These are phyloP conservation scores for Xerocomellus amylosporus DNA, from an alignment of 768 basidiomycete genomes.

Conservation along the genomic window DNA sequence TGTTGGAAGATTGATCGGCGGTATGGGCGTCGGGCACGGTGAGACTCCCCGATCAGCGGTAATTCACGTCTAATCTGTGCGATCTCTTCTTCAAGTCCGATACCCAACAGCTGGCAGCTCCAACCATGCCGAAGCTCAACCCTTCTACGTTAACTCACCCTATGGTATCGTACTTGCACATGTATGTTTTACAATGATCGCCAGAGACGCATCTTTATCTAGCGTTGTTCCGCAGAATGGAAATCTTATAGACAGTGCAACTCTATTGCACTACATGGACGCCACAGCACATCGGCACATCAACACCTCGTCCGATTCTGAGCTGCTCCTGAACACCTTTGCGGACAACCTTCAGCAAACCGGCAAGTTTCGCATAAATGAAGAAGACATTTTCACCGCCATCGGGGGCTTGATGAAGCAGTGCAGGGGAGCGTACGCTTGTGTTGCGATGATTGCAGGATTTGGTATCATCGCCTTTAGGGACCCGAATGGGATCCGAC, in stretches of 20 bases:
- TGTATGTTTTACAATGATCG: slow-evolving; percentile 46
- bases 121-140: slow-evolving; percentile 95
- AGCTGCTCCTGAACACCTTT: slow-evolving; percentile 94
- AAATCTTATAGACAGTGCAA: slow-evolving; percentile 90
- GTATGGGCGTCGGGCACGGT: slow-evolving; percentile 99
- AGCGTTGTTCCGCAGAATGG: slow-evolving; percentile 69
- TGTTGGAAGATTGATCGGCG: slow-evolving; percentile 75
- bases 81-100: slow-evolving; percentile 56
- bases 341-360: slow-evolving; percentile 97
- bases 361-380: slow-evolving; percentile 98
- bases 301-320: slow-evolving; percentile 98
- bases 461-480: slow-evolving; percentile 98
- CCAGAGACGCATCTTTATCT: slow-evolving; percentile 1
- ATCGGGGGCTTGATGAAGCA: slow-evolving; percentile 86
- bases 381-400: slow-evolving; percentile 97
- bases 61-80: slow-evolving; percentile 12
- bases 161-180: slow-evolving; percentile 98
- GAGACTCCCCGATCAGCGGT: slow-evolving; percentile 18
- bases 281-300: slow-evolving; percentile 96
- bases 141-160: slow-evolving; percentile 99
- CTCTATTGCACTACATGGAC: slow-evolving; percentile 91
- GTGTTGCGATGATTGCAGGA: slow-evolving; percentile 98
- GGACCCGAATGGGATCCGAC: slow-evolving; percentile 96
- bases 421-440: slow-evolving; percentile 92
- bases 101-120: slow-evolving; percentile 99